Percentiles rank a stretch among this genome's conserved stretches.
phyloP scores from a whole-genome alignment of 768 basidiomycete species.

The Asterophora parasitica region DNA sequence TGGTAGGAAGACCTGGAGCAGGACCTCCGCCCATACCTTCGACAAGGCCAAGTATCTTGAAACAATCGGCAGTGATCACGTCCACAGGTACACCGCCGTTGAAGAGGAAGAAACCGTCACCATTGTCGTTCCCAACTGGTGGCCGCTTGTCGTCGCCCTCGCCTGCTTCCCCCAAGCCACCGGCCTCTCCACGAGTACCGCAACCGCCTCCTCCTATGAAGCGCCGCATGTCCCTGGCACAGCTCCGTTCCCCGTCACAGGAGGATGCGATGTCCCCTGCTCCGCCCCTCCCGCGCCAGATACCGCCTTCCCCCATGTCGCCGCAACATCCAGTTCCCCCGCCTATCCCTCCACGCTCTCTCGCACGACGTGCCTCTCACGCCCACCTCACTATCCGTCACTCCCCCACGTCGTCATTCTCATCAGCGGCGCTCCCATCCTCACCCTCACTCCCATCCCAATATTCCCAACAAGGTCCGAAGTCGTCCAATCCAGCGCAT shows the following conservation, averaged over 20 bases:
- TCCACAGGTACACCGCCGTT: slow-evolving; percentile 6
- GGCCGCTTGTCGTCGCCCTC: slow-evolving; percentile 17
- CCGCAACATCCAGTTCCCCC: slow-evolving; percentile 15
- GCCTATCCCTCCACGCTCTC: slow-evolving; percentile 5
- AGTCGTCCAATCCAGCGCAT: background rate
- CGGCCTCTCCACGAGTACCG: slow-evolving; percentile 10
- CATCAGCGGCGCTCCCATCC: background rate
- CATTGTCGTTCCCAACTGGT: slow-evolving; percentile 23
- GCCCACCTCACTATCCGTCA: slow-evolving; percentile 15
- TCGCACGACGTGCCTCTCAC: slow-evolving; percentile 20
- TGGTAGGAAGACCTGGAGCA: slow-evolving; percentile 1
- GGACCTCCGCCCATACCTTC: background rate
- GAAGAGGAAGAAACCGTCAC: slow-evolving; percentile 33
- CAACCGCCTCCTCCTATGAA: slow-evolving; percentile 15
- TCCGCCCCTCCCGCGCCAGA: slow-evolving; percentile 13
- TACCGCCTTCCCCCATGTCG: slow-evolving; percentile 23
- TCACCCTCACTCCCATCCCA: slow-evolving; percentile 9
- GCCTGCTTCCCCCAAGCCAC: slow-evolving; percentile 8
- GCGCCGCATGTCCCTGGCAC: slow-evolving; percentile 20
- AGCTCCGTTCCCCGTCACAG: slow-evolving; percentile 17
- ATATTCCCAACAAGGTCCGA: slow-evolving; percentile 3
- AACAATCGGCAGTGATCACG: slow-evolving; percentile 19
- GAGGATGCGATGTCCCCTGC: slow-evolving; percentile 10
- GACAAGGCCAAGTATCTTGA: slow-evolving; percentile 15
- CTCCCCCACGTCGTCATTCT: too few species aligned